Evolutionary conservation across 805 yeast genomes (phyloP), one percentile per base, ranked within the genome.

Genomic region (Saccharomyces paradoxus): DNA sequence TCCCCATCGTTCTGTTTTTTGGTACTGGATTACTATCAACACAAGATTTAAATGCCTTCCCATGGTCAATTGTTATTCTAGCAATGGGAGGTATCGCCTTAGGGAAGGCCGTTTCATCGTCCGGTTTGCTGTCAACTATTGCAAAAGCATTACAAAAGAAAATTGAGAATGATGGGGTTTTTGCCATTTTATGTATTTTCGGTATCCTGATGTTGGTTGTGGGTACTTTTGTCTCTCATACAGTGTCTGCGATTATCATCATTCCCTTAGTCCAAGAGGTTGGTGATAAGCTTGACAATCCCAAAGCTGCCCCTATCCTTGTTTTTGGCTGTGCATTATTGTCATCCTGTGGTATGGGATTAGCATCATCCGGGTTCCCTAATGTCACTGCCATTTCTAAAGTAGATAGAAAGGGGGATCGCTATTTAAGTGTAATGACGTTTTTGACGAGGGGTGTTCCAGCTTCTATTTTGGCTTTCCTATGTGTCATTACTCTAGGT

Each of bases 51-150:
- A 90, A 91, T 71, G 88, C 89, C 67, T 91, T 90, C 71, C 87
- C 96, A 30, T 91, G 97, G 97, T 86, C 92, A 13, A 91, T 91
- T 64, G 92, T 91, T 22, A 82, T 90, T 49, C 76, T 91, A 58
- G 97, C 97, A 12, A 91, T 91, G 97, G 97, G 97, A 27, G 97
- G 97, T 57, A 77, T 90, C 52, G 91, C 96, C 1, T 76, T 91
- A 50, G 97, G 97, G 58, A 88, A 87, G 63, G 96, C 96, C 0
- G 96, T 91, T 2, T 82, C 95, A 1, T 84, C 94, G 3, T 89
- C 96, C 0, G 97, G 97, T 0, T 75, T 91, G 56, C 76, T 91
- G 55, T 77, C 82, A 7, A 83, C 91, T 0, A 83, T 89, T 53
- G 97, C 97, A 0, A 63, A 70, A 3, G 71, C 78, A 0, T 81